These are phyloP conservation scores for Zea luxurians DNA, from an alignment of 176 grass and related monocot species.

Conservation along the genomic window DNA sequence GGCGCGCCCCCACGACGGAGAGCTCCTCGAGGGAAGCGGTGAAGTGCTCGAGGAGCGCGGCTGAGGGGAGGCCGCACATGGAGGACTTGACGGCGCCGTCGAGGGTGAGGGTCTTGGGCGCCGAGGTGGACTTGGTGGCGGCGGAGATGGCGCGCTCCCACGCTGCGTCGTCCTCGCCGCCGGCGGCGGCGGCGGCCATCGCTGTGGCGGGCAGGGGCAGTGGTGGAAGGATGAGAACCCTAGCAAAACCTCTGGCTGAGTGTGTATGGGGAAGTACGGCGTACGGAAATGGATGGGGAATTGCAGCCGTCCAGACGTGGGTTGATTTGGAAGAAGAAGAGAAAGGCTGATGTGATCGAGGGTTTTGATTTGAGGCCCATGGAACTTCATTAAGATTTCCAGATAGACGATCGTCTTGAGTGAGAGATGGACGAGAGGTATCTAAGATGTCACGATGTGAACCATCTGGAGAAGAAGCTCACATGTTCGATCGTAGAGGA, in stretches of 20 bases:
- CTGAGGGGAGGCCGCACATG: slow-evolving; percentile 53
- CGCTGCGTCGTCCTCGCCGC: slow-evolving; percentile 36
- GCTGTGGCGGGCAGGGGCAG: too few species aligned
- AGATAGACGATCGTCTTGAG: too few species aligned
- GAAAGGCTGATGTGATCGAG: too few species aligned
- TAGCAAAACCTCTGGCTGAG: slow-evolving; percentile 46
- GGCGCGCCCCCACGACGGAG: slow-evolving; percentile 55
- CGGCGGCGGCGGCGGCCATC: slow-evolving; percentile 39
- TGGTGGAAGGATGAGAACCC: too few species aligned
- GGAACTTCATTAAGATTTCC: too few species aligned
- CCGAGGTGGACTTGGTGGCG: slow-evolving; percentile 31
- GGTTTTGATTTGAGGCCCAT: too few species aligned
- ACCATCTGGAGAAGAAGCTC: too few species aligned
- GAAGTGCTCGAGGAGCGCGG: slow-evolving; percentile 45
- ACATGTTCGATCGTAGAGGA: too few species aligned
- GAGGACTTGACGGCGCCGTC: slow-evolving; percentile 64
- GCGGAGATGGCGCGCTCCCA: slow-evolving; percentile 62
- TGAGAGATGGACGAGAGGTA: too few species aligned
- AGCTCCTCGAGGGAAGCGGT: slow-evolving; percentile 47
- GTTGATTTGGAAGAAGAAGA: too few species aligned
- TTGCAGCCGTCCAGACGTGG: too few species aligned
- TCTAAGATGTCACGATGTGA: too few species aligned
- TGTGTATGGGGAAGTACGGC: neutral
- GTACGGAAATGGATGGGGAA: neutral
- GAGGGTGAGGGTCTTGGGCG: slow-evolving; percentile 53